Conservation (phyloP, 371 early-diverging fungal genomes). For the Mortierella sp. region DNA sequence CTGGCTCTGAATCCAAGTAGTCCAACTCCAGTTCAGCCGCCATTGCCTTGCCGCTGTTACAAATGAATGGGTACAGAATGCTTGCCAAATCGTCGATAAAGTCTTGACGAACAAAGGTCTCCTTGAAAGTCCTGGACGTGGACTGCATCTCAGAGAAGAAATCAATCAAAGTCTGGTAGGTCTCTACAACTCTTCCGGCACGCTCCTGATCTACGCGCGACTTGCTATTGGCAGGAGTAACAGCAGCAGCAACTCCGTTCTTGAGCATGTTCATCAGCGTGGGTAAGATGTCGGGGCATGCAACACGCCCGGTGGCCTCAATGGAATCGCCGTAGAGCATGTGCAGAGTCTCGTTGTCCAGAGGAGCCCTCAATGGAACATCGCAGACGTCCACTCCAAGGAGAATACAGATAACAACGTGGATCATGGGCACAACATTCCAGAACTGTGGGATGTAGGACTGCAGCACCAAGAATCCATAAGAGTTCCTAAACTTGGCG, state of each 20-base stretch:
- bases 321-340: slow-evolving; percentile 58
- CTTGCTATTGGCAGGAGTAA: slow-evolving; percentile 35
- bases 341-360: slow-evolving; percentile 66
- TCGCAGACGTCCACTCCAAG: slow-evolving; percentile 73
- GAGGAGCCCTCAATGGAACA: slow-evolving; percentile 61
- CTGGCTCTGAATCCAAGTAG: slow-evolving; percentile 60
- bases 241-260: slow-evolving; percentile 53
- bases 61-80: slow-evolving; percentile 69
- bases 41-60: slow-evolving; percentile 60
- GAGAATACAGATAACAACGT: slow-evolving; percentile 67
- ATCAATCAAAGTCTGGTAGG: slow-evolving; percentile 64
- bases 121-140: slow-evolving; percentile 67
- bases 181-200: slow-evolving; percentile 27
- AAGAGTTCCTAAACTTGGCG: slow-evolving; percentile 69
- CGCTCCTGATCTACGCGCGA: slow-evolving; percentile 25
- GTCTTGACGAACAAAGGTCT: slow-evolving; percentile 69
- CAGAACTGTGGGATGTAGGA: slow-evolving; percentile 71
- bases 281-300: slow-evolving; percentile 59
- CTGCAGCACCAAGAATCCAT: slow-evolving; percentile 74
- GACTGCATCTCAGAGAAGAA: slow-evolving; percentile 71
- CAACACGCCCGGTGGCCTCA: slow-evolving; percentile 31
- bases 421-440: slow-evolving; percentile 73
- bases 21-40: slow-evolving; percentile 63
- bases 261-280: slow-evolving; percentile 61
- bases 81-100: slow-evolving; percentile 67